Percentiles rank a stretch among this genome's conserved stretches.
phyloP scores from a whole-genome alignment of 768 basidiomycete genomes.

The Mycena polygramma region DNA sequence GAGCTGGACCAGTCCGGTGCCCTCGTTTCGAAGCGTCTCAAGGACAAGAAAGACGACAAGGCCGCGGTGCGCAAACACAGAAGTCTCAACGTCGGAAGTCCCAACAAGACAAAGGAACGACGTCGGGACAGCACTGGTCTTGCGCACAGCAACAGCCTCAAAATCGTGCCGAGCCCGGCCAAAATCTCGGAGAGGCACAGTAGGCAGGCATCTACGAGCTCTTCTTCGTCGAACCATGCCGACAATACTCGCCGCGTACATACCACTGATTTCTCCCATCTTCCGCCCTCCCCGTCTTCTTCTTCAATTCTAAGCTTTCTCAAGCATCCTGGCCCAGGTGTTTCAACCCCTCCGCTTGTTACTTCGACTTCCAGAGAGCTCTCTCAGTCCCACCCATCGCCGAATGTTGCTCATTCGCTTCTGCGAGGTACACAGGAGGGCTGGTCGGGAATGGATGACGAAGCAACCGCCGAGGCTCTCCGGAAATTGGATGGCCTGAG shows the following conservation, averaged over 20 bases:
- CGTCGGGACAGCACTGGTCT: conserved; percentile 66
- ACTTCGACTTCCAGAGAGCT: conserved; percentile 60
- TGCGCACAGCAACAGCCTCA: conserved; percentile 55
- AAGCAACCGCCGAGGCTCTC: conserved; percentile 90
- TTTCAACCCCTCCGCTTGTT: conserved; percentile 52
- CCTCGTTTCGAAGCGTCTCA: conserved; percentile 66
- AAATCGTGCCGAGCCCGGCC: conserved; percentile 45
- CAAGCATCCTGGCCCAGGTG: conserved; percentile 62
- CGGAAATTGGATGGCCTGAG: conserved; percentile 92
- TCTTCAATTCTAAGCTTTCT: conserved; percentile 89
- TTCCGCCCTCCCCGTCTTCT: conserved; percentile 93
- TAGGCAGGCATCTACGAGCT: conserved; percentile 77
- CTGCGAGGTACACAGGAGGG: conserved; percentile 91
- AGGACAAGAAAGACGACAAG: conserved; percentile 70
- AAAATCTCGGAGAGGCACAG: conserved; percentile 63
- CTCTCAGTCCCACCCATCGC: conserved; percentile 57
- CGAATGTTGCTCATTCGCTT: conserved; percentile 86
- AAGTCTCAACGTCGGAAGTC: conserved; percentile 71
- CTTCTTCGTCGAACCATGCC: conserved; percentile 71
- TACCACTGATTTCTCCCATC: conserved; percentile 86
- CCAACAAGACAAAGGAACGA: conserved; percentile 68
- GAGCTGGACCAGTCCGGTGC: conserved; percentile 80
- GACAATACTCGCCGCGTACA: conserved; percentile 74
- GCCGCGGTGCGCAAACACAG: conserved; percentile 73
- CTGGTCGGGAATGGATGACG: conserved; percentile 90